Conservation (phyloP, 257 asterid genomes). For the Rhazya stricta region DNA sequence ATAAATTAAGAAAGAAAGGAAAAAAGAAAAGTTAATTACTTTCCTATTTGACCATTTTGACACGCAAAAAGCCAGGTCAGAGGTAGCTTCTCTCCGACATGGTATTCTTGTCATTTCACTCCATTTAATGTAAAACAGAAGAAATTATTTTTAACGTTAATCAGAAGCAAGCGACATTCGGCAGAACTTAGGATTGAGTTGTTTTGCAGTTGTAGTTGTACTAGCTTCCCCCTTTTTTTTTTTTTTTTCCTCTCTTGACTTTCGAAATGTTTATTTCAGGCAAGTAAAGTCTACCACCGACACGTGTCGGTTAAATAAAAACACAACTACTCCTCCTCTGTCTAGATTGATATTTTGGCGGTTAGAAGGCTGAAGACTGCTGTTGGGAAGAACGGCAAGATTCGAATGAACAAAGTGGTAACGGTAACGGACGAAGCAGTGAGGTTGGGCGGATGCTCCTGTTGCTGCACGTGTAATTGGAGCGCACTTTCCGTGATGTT, state of each 20-base stretch:
- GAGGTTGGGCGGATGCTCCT: neutral
- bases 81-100: too few species aligned
- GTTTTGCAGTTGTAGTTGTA: neutral
- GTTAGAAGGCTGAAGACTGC: neutral
- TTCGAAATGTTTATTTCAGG: neutral
- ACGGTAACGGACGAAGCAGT: slow-evolving; percentile 2
- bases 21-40: too few species aligned
- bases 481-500: slow-evolving; percentile 5
- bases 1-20: too few species aligned
- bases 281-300: slow-evolving; percentile 15
- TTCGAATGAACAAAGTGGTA: neutral
- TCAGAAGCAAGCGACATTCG: neutral
- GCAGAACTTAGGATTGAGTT: neutral
- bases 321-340: too few species aligned
- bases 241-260: neutral
- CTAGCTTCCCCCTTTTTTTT: too few species aligned
- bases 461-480: slow-evolving; percentile 10
- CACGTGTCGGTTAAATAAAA: slow-evolving; percentile 9
- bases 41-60: too few species aligned
- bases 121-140: too few species aligned
- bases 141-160: neutral
- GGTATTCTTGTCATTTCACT: too few species aligned
- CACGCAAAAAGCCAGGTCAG: too few species aligned
- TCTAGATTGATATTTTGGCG: neutral
- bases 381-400: too few species aligned